A percentile compares a stretch with the other conserved stretches of the same genome.
phyloP scores from a whole-genome alignment of 2,329 filamentous ascomycete species.

The Pyrenophora tritici-repentis region DNA sequence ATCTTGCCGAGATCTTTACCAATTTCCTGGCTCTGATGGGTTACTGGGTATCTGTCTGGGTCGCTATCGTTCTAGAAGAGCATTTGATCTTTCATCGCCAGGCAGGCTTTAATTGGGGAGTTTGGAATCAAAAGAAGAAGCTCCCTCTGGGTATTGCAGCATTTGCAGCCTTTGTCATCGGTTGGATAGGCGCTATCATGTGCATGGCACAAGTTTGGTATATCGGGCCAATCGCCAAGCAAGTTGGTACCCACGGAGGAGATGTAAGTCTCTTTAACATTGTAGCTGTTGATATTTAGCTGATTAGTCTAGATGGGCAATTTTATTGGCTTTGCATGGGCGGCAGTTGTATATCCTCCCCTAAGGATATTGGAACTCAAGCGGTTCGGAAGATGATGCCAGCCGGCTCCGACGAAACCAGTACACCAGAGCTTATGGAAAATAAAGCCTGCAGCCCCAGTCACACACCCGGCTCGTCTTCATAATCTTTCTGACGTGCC shows the following conservation, averaged over 20 bases:
- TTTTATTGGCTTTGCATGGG: conserved; percentile 65
- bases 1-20: conserved; percentile 67
- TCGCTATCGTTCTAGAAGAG: conserved; percentile 66
- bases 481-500: no score
- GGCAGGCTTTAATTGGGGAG: conserved; percentile 62
- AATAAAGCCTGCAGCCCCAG: no score
- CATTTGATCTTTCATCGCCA: conserved; percentile 64
- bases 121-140: conserved; percentile 64
- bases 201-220: conserved; percentile 75
- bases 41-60: conserved; percentile 71
- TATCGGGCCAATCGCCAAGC: conserved; percentile 64
- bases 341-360: conserved; percentile 61
- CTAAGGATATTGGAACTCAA: conserved; percentile 59
- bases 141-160: conserved; percentile 68
- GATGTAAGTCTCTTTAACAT: conserved; percentile 52
- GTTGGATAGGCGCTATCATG: conserved; percentile 68
- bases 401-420: neutral
- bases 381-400: conserved; percentile 52
- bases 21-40: conserved; percentile 74
- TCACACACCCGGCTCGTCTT: no score
- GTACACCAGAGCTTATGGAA: no score
- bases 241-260: conserved; percentile 62
- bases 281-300: neutral
- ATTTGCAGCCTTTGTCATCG: conserved; percentile 64
- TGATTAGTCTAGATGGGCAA: conserved; percentile 56